Evolutionary conservation across 306 rosid species (phyloP), one percentile per base, ranked within the genome.

Genomic region (Cicer chorassanicum): DNA sequence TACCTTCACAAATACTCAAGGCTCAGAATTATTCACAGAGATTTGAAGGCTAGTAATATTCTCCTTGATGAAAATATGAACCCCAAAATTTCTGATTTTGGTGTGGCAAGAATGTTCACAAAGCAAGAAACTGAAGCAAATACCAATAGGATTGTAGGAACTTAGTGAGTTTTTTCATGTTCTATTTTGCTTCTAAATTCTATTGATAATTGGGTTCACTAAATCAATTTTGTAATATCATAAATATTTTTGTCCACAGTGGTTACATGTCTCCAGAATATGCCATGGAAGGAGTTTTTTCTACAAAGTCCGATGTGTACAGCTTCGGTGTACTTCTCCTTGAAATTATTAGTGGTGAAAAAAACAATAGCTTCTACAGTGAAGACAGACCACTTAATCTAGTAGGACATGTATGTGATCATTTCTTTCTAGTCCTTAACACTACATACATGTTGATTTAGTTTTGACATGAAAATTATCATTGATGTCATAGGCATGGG

Each of bases 311-410:
- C 0, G 84, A 80, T 24, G 76, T 84, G 0, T 80, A 66, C 7
- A 76, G 80, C 7, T 72, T 76, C 29, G 80, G 82, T 5, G 80
- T 80, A 9, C 42, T 76, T 1, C 0, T 77, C 6, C 72, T 81
- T 59, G 85, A 84, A 66, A 81, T 84, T 41, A 29, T 84, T 12
- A 81, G 79, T 16, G 74, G 85, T 3, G 68, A 38, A 64, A 78
- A 43, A 61, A 78, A 70, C 43, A 75, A 64, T 4, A 78, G 73
- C 70, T 59, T 84, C 10, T 49, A 68, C 12, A 2, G 34, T 8
- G 44, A 2, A 1, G 43, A 81, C 5, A 6, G 21, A 4, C 59
- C 63, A 12, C 38, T 64, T 34, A 81, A 78, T 53, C 41, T 84
- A 59, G 70, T 78, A 9, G 83, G 83, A 70, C 56, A 84, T 70